Conservation (phyloP, 1,139 yeast species). For the Debaryomyces psychrophilus region DNA sequence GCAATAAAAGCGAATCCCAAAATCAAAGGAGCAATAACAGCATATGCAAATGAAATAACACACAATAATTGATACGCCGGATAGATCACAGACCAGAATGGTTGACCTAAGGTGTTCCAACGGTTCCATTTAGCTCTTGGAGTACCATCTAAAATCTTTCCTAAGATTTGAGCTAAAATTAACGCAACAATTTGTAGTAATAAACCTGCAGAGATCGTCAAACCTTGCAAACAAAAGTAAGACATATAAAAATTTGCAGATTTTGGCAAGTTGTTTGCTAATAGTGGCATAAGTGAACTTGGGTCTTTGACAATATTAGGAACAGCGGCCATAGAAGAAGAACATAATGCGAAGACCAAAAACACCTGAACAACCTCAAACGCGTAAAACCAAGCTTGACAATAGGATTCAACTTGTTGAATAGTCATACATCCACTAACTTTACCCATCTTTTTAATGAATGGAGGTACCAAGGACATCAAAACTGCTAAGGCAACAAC, state of each 20-base stretch:
- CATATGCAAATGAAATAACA: slow-evolving; percentile 42
- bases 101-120: slow-evolving; percentile 44
- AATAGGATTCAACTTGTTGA: slow-evolving; percentile 75
- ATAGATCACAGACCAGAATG: slow-evolving; percentile 44
- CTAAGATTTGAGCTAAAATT: slow-evolving; percentile 49
- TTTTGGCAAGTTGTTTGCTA: slow-evolving; percentile 65
- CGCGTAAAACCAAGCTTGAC: slow-evolving; percentile 85
- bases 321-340: slow-evolving; percentile 75
- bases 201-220: slow-evolving; percentile 41
- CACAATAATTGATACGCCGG: slow-evolving; percentile 45
- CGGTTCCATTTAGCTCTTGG: slow-evolving; percentile 55
- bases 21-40: slow-evolving; percentile 48
- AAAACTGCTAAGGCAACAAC: slow-evolving; percentile 78
- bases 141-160: slow-evolving; percentile 48
- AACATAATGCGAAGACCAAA: slow-evolving; percentile 76
- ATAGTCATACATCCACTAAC: slow-evolving; percentile 70
- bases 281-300: slow-evolving; percentile 52
- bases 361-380: slow-evolving; percentile 88
- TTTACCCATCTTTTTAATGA: slow-evolving; percentile 68
- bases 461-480: slow-evolving; percentile 77
- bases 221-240: slow-evolving; percentile 51
- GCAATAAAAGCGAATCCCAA: slow-evolving; percentile 52
- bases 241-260: slow-evolving; percentile 73
- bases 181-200: slow-evolving; percentile 47
- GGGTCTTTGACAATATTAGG: slow-evolving; percentile 61